Evolutionary conservation across 2,329 filamentous ascomycete species (phyloP), one percentile per base, ranked within the genome.

Genomic region (Penicillium sp.): DNA sequence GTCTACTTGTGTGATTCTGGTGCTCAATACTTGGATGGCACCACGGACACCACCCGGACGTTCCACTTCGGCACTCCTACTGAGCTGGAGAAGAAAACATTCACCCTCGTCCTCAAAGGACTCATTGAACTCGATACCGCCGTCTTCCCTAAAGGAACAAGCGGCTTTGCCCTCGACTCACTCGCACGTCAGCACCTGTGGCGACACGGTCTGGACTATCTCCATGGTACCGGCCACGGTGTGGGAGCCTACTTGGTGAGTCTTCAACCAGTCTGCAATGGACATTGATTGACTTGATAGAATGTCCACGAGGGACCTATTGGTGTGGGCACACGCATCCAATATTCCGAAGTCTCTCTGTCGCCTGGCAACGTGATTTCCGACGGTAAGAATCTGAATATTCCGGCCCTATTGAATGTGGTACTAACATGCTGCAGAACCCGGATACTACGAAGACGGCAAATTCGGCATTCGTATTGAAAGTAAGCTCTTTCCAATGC

Each of bases 271-370:
- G 23, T 35, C 5, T 21, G 21, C 18, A 30, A 12, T 2, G 4
- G 16, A 28, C 23, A 21, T 43, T n/a, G n/a, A 11, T 40, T 59
- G 16, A 56, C 42, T 16, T 23, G 12, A 20, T 53, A 79, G 66
- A 99, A 99, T 64, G 94, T 99, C 0, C 94, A 99, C 70, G 94
- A 99, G 75, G 94, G 94, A 0, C 94, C 94, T 1, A 96, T 99
- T 60, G 94, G 94, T 20, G 95, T 99, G 59, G 94, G 94, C 26
- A 97, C 92, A 9, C 83, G 94, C 46, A 85, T 95, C 40, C 90
- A 95, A 65, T 97, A 93, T 69, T 88, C 90, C 0, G 94, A 99
- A 69, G 92, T 97, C 5, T 83, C 94, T 0, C 81, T 99, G 28
- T 84, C 90, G 0, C 81, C 90, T n/a, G 94, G 94, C 46, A 97